phyloP scores from a whole-genome alignment of 106 monocot species.

The Iris macrosiphon region DNA sequence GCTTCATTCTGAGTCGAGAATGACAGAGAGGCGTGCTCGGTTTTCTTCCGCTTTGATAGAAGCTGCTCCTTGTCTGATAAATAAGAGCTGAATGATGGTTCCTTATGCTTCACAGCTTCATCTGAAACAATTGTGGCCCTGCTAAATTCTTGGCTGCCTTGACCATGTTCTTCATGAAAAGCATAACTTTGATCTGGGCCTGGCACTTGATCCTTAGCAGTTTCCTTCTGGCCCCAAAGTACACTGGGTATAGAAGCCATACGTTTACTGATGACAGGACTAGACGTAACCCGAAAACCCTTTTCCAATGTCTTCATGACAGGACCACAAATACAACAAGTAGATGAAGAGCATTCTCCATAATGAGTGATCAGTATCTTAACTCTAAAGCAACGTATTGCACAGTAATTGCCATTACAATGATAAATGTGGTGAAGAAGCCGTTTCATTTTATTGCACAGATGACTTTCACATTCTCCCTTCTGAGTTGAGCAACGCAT shows the following conservation, averaged over 20 bases:
- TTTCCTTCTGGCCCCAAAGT: too few species aligned
- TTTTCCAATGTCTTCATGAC: slow-evolving; percentile 1
- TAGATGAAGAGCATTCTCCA: slow-evolving; percentile 13
- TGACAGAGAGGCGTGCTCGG: not conserved
- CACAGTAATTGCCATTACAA: slow-evolving; percentile 6
- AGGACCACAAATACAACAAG: slow-evolving; percentile 20
- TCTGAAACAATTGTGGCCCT: too few species aligned
- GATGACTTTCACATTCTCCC: not conserved
- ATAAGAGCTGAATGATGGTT: not conserved
- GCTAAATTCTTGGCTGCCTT: too few species aligned
- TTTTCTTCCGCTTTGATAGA: slow-evolving; percentile 8
- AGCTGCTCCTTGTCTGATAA: not conserved
- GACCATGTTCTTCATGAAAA: too few species aligned
- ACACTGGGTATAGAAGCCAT: not conserved
- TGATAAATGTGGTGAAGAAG: slow-evolving; percentile 11
- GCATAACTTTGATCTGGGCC: too few species aligned
- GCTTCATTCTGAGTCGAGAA: slow-evolving; percentile 1
- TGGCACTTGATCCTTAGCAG: too few species aligned
- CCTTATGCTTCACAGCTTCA: not conserved
- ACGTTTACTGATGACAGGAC: not conserved
- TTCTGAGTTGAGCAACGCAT: slow-evolving; percentile 3
- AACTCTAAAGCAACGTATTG: not conserved
- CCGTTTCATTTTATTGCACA: slow-evolving; percentile 5
- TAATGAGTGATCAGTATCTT: slow-evolving; percentile 17
- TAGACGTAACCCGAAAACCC: not conserved